These are phyloP conservation scores for Pseudogymnoascus sp. DNA, from an alignment of 2,329 filamentous ascomycete species.

Conservation along the genomic window DNA sequence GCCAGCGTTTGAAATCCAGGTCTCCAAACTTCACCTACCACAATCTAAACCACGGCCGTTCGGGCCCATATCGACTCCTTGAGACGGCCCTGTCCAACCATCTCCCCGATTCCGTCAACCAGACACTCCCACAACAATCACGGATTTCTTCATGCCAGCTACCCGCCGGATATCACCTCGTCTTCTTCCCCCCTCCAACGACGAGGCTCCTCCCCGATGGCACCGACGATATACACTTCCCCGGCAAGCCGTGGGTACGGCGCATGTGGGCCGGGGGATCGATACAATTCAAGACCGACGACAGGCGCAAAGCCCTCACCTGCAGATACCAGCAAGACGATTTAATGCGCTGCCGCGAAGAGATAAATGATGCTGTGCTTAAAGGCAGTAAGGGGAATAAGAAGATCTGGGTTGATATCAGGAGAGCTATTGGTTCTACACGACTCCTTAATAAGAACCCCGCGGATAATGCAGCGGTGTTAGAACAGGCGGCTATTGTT, in stretches of 20 bases:
- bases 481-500: constrained; percentile 33
- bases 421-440: neutral
- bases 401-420: constrained; percentile 25
- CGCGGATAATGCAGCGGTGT: constrained; percentile 11
- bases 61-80: neutral
- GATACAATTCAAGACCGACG: constrained; percentile 43
- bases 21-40: constrained; percentile 18
- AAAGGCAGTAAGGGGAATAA: constrained; percentile 21
- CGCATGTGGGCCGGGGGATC: constrained; percentile 86
- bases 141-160: neutral
- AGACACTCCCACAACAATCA: neutral
- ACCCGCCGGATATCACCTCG: constrained; percentile 60
- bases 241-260: constrained; percentile 61
- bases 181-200: constrained; percentile 71
- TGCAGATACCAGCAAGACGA: neutral
- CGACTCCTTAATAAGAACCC: neutral
- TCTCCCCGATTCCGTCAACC: neutral
- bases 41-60: neutral
- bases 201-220: constrained; percentile 67
- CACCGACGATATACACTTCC: constrained; percentile 71
- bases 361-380: constrained; percentile 35
- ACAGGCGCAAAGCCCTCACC: neutral
- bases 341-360: constrained; percentile 27
- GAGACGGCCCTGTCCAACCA: neutral
- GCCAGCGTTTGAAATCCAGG: constrained; percentile 11